Base-by-base conservation (phyloP, 768 basidiomycete genomes). In the Kwoniella sp. region DNA sequence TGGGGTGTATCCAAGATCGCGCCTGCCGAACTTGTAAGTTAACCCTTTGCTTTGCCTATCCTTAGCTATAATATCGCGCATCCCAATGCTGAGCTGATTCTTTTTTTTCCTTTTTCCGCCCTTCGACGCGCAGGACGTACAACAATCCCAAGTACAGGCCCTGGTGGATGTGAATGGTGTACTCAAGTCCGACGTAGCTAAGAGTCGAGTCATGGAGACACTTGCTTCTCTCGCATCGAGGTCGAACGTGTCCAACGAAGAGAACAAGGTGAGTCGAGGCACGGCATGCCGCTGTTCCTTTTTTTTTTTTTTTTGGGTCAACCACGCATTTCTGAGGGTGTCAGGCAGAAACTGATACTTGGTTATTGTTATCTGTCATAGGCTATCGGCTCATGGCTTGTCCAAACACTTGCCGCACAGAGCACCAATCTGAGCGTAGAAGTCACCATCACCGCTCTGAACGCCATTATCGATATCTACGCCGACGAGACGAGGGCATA, bases 381-480 rank as follows among this genome's bases (percentile, higher is more conserved):
- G 78, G 60, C 63, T 22, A 77, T 81, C 62, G 80, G 77, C 7
- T 40, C 60, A 36, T 78, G 74, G 69, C 65, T 82, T 26, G 60
- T 82, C 15, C 66, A 44, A 21, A 81, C 90, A 15, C 85, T 87
- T 6, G 81, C 56, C 82, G 1, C 68, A 79, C 3, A 70, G 79
- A 4, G 71, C 76, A 0, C 76, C n/a, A 83, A 0, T 82, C 85
- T 5, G 74, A 82, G 22, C 80, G 82, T 57, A 56, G 91, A 93
- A 75, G 84, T 88, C 0, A 82, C 89, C 56, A 83, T 96, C 25
- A 90, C 93, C 71, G 86, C 86, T 1, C 83, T 85, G 9, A 91
- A 92, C 15, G 90, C 90, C 25, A 82, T 96, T 49, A 90, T 96
- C 62, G 93, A 96, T 76, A 91, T 95, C 55, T 97, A 90, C 78